A percentile compares a stretch with the other conserved stretches of the same genome.
Evolutionary conservation across 2,329 filamentous ascomycete species (phyloP).

Genomic region (Fusarium nematophilum): DNA sequence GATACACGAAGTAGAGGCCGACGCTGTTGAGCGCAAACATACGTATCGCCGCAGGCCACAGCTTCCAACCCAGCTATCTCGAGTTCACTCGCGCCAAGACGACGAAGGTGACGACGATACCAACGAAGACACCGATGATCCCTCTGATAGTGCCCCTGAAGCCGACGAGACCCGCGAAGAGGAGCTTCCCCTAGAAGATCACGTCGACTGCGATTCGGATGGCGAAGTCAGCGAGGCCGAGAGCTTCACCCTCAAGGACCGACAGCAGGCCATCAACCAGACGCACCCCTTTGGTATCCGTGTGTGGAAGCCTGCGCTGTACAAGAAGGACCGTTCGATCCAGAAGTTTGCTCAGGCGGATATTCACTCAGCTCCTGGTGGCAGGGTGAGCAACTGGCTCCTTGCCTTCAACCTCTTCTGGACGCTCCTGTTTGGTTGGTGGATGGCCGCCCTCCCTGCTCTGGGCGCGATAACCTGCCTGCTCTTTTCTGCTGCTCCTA

Average conservation of each 20-base stretch:
- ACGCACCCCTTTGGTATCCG: slow-evolving; percentile 99
- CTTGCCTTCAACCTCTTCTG: slow-evolving; percentile 90
- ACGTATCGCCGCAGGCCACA: slow-evolving; percentile 51
- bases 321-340: slow-evolving; percentile 97
- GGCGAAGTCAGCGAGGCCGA: slow-evolving; percentile 88
- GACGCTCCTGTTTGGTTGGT: slow-evolving; percentile 95
- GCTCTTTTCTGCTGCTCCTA: slow-evolving; percentile 80
- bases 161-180: slow-evolving; percentile 47
- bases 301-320: slow-evolving; percentile 97
- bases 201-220: slow-evolving; percentile 72
- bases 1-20: slow-evolving; percentile 80
- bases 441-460: slow-evolving; percentile 83
- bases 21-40: slow-evolving; percentile 63
- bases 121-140: slow-evolving; percentile 34
- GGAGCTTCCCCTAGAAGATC: slow-evolving; percentile 58
- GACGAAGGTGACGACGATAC: slow-evolving; percentile 29
- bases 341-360: slow-evolving; percentile 96
- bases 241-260: slow-evolving; percentile 96
- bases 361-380: slow-evolving; percentile 94
- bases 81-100: slow-evolving; percentile 54
- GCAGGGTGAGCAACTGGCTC: slow-evolving; percentile 85
- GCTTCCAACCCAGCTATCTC: slow-evolving; percentile 50
- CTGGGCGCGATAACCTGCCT: slow-evolving; percentile 83
- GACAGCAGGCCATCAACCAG: slow-evolving; percentile 97
- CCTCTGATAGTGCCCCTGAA: slow-evolving; percentile 43